Percentiles rank a stretch among this genome's conserved stretches.
phyloP scores from a whole-genome alignment of 2,329 filamentous ascomycete species.

The Ustulina deusta region DNA sequence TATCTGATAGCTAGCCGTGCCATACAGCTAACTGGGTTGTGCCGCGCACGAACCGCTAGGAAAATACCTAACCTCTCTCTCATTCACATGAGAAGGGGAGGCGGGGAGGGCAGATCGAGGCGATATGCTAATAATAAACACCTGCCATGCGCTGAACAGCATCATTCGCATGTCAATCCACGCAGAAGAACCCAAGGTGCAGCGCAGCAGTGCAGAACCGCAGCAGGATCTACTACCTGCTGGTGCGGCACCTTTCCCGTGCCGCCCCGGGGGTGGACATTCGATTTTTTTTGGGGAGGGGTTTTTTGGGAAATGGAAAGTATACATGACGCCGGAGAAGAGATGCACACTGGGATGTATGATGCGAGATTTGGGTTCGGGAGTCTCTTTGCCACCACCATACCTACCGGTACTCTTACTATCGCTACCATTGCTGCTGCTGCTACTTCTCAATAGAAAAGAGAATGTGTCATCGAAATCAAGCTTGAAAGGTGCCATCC shows the following conservation, averaged over 20 bases:
- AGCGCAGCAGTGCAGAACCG: slow-evolving; percentile 23
- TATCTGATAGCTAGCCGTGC: slow-evolving; percentile 21
- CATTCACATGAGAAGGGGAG: not conserved
- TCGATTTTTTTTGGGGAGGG: too few relatives aligned
- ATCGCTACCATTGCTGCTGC: not conserved
- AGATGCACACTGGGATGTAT: not conserved
- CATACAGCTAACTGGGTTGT: slow-evolving; percentile 20
- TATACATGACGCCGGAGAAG: not conserved
- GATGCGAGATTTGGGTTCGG: slow-evolving; percentile 6
- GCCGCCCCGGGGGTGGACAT: slow-evolving; percentile 20
- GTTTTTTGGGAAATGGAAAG: not conserved
- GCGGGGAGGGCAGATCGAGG: slow-evolving; percentile 18
- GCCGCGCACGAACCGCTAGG: slow-evolving; percentile 27
- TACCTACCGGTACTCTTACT: not conserved
- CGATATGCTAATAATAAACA: slow-evolving; percentile 34
- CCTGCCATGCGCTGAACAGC: slow-evolving; percentile 26
- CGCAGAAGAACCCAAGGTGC: slow-evolving; percentile 19
- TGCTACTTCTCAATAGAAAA: not conserved
- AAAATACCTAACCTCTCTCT: not conserved
- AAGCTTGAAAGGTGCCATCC: slow-evolving; percentile 27
- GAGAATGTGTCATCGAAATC: slow-evolving; percentile 6
- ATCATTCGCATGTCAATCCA: slow-evolving; percentile 32
- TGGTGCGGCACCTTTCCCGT: slow-evolving; percentile 32
- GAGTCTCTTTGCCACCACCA: not conserved
- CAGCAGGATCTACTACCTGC: slow-evolving; percentile 24